phyloP scores from a whole-genome alignment of 2,329 filamentous ascomycete genomes.

The Monosporascus sp. region DNA sequence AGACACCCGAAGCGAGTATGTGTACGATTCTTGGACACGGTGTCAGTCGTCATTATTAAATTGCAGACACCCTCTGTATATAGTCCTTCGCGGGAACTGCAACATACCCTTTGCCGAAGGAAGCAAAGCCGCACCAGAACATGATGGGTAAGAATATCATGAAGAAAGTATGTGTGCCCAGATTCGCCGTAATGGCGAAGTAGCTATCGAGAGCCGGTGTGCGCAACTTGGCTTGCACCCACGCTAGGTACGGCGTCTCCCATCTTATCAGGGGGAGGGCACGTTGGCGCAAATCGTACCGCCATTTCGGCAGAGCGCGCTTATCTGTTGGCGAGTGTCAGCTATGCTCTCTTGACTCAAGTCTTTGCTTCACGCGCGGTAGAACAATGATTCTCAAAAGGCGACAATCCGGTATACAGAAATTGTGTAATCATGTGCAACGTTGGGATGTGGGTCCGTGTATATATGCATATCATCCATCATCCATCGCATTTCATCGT shows the following conservation, averaged over 20 bases:
- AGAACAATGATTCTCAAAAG: background rate
- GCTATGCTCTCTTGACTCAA: background rate
- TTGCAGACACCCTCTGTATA: constrained; percentile 8
- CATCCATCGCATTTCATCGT: too few relatives aligned
- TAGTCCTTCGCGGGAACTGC: constrained; percentile 1
- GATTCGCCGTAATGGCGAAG: constrained; percentile 93
- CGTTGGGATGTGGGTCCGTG: too few relatives aligned
- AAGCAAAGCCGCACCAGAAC: constrained; percentile 92
- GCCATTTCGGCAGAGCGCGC: constrained; percentile 78
- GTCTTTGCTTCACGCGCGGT: background rate
- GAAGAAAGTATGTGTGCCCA: constrained; percentile 97
- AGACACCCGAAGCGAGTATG: constrained; percentile 73
- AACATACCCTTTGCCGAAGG: constrained; percentile 78
- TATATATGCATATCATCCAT: too few relatives aligned
- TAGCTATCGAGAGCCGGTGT: constrained; percentile 87
- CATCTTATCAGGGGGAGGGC: constrained; percentile 83
- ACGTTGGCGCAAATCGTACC: constrained; percentile 75
- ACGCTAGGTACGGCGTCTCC: constrained; percentile 93
- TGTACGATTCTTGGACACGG: constrained; percentile 56
- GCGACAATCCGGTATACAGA: too few relatives aligned
- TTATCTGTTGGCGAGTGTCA: constrained; percentile 55
- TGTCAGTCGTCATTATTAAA: background rate
- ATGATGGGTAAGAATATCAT: constrained; percentile 92
- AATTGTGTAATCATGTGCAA: too few relatives aligned
- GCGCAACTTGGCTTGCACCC: constrained; percentile 74